Base-by-base conservation (phyloP, 768 basidiomycete genomes). In the Hypholoma sublateritium region DNA sequence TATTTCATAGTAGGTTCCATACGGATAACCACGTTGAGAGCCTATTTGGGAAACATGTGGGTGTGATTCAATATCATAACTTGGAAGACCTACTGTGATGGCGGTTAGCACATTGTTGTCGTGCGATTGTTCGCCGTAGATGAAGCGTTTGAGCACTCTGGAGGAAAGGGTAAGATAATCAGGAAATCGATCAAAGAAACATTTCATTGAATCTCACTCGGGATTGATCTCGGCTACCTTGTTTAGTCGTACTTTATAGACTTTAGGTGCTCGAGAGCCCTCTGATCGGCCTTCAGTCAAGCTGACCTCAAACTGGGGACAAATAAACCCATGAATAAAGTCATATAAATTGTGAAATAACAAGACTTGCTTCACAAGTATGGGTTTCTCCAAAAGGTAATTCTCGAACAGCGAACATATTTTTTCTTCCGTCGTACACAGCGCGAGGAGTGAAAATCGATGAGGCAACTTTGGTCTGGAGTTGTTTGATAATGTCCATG, bases 371-470 rank as follows among this genome's bases (percentile, higher is more conserved):
- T 73, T 85, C 87, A 59, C 79, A 78, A 6, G 74, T 76, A 37
- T 77, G 72, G 0, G 63, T 69, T 1, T 75, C 77, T 25, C 81
- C 82, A 37, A 93, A 84, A 0, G 85, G 82, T 8, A 92, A 75
- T 55, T 80, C 77, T 37, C 80, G 76, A 13, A 83, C 72, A 21
- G 86, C 77, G 63, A 89, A 93, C 56, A 80, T 68, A 59, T 92
- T 93, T 70, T 91, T 93, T 41, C 88, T 78, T 0, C 91, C 91
- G 56, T 93, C 91, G 58, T 91, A 93, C 1, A 83, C 90, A 16
- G 79, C 86, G 13, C 78, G 82, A 9, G 88, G 89, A 2, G 82
- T 89, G 65, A 93, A 93, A 19, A 89, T 74, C n/a, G 80, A 70
- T 0, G 83, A 84, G 1, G 84, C 82, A 4, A 80, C 76, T 0